These are phyloP conservation scores for Cajanus cajan DNA, from an alignment of 306 rosid genomes.

Conservation along the genomic window DNA sequence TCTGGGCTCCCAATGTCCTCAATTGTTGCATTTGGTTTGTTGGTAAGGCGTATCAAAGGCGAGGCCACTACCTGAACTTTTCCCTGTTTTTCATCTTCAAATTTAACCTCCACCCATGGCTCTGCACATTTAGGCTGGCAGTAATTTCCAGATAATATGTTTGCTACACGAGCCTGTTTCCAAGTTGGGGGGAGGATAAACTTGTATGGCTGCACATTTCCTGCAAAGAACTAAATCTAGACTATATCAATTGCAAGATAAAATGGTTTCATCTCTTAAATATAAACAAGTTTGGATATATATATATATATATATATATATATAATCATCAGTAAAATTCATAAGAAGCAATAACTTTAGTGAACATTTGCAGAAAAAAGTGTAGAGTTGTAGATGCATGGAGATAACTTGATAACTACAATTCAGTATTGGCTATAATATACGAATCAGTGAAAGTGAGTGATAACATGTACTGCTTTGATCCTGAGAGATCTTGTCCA, in stretches of 20 bases:
- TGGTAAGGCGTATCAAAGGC: constrained; percentile 86
- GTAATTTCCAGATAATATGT: constrained; percentile 96
- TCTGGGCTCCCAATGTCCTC: constrained; percentile 94
- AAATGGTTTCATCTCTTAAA: background rate
- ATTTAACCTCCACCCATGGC: constrained; percentile 98
- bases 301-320: background rate
- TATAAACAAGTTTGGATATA: background rate
- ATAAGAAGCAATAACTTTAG: background rate
- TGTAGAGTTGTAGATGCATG: background rate
- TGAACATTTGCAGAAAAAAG: background rate
- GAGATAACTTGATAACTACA: background rate
- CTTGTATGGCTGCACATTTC: constrained; percentile 97
- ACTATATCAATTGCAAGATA: constrained; percentile 50
- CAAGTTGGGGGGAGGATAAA: constrained; percentile 88
- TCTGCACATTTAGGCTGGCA: constrained; percentile 99
- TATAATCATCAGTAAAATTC: background rate
- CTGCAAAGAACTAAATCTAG: constrained; percentile 76
- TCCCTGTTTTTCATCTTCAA: constrained; percentile 92
- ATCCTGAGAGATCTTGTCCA: background rate
- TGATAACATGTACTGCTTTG: background rate
- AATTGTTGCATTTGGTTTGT: constrained; percentile 86
- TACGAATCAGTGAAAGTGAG: background rate
- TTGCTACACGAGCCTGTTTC: constrained; percentile 85
- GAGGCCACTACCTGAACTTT: constrained; percentile 92
- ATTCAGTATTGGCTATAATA: background rate